Conservation (phyloP, 148 eudicot genomes). For the Talinum fruticosum region DNA sequence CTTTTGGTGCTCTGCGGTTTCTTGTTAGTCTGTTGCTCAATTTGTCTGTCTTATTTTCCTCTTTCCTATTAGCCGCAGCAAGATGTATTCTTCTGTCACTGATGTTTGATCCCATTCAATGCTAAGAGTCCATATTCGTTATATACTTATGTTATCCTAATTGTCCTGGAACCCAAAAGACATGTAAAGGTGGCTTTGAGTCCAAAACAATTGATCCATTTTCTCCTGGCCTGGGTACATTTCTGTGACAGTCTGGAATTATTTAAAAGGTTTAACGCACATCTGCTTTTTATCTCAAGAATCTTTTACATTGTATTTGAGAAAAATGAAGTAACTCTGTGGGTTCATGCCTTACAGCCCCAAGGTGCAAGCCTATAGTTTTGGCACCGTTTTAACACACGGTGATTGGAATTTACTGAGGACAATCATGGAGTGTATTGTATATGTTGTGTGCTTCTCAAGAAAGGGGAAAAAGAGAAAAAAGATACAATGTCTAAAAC, state of each 20-base stretch:
- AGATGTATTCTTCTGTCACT: background rate
- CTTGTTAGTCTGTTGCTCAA: background rate
- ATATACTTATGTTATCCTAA: background rate
- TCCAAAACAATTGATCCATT: background rate
- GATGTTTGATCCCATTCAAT: background rate
- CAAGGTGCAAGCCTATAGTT: background rate
- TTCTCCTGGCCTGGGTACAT: background rate
- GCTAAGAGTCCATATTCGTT: background rate
- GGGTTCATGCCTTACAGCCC: background rate
- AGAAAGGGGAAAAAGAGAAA: background rate
- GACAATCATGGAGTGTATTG: background rate
- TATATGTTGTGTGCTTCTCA: background rate
- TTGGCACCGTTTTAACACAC: background rate
- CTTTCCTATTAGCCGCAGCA: background rate
- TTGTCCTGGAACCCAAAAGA: background rate
- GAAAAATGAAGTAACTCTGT: background rate
- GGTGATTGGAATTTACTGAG: background rate
- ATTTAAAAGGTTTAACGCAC: background rate
- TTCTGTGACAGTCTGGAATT: background rate
- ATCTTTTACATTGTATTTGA: background rate
- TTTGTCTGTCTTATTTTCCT: background rate
- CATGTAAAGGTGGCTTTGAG: background rate
- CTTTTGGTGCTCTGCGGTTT: background rate
- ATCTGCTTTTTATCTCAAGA: background rate
- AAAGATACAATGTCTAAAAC: background rate